phyloP scores from a whole-genome alignment of 441 rosid genomes.

The Euphorbia schlechtendalii region DNA sequence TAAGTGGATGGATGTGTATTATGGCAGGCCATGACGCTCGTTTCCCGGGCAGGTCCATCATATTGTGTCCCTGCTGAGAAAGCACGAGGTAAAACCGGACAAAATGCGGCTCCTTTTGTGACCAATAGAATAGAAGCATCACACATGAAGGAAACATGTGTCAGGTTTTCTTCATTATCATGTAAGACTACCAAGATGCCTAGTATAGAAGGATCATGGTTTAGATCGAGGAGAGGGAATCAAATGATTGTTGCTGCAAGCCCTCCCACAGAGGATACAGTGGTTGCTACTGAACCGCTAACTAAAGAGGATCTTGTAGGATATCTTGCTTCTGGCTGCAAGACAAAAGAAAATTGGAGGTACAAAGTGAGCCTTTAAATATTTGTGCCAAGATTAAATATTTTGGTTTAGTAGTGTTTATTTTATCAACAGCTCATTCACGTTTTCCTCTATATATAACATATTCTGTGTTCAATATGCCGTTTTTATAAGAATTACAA shows the following conservation, averaged over 20 bases:
- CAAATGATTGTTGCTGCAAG: constrained; percentile 67
- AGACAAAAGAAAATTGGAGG: constrained; percentile 91
- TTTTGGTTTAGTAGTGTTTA: neutral
- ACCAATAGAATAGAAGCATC: constrained; percentile 28
- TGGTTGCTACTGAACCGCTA: constrained; percentile 60
- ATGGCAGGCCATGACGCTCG: constrained; percentile 40
- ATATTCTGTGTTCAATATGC: neutral
- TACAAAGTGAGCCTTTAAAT: constrained; percentile 11
- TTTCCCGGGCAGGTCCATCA: constrained; percentile 44
- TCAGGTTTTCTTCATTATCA: constrained; percentile 33
- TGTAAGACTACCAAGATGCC: constrained; percentile 26
- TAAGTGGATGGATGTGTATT: neutral
- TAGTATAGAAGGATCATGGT: constrained; percentile 20
- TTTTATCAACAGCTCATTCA: neutral
- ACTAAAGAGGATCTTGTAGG: constrained; percentile 80
- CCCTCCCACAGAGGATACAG: constrained; percentile 84
- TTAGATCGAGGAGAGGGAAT: constrained; percentile 39
- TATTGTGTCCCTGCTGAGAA: constrained; percentile 31
- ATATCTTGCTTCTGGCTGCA: constrained; percentile 93
- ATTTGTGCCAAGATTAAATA: neutral
- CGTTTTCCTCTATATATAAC: neutral
- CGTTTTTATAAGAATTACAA: neutral
- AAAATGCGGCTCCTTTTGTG: constrained; percentile 24
- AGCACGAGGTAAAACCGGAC: constrained; percentile 27
- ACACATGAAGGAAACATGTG: constrained; percentile 29